These are phyloP conservation scores for Penicillium sp. DNA, from an alignment of 2,329 filamentous ascomycete species.

Conservation along the genomic window DNA sequence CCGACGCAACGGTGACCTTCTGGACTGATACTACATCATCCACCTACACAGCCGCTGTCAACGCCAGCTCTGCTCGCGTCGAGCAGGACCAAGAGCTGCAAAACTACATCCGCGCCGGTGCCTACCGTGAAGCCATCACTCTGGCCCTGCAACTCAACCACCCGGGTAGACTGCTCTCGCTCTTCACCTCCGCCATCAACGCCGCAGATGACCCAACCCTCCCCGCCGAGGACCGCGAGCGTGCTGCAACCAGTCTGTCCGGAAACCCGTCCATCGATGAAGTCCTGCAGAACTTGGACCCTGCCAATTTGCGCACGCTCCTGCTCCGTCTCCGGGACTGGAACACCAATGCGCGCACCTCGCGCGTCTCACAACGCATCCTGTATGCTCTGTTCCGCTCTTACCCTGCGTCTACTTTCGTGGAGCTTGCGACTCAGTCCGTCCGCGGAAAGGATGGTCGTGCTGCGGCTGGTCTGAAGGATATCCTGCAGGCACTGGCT, in stretches of 20 bases:
- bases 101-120: constrained; percentile 84
- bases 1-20: constrained; percentile 89
- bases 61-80: constrained; percentile 73
- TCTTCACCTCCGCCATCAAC: constrained; percentile 79
- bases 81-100: constrained; percentile 94
- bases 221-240: constrained; percentile 26
- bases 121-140: constrained; percentile 89
- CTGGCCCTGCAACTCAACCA: constrained; percentile 93
- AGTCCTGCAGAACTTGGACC: constrained; percentile 73
- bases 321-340: constrained; percentile 85
- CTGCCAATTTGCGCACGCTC: constrained; percentile 82
- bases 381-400: constrained; percentile 75
- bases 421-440: constrained; percentile 58
- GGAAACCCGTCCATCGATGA: constrained; percentile 67
- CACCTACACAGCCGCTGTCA: constrained; percentile 72
- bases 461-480: constrained; percentile 65
- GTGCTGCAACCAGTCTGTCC: constrained; percentile 39
- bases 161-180: constrained; percentile 76
- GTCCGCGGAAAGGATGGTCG: constrained; percentile 34
- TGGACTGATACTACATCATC: constrained; percentile 89
- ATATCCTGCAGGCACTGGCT: constrained; percentile 81
- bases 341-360: constrained; percentile 93
- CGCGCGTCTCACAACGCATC: constrained; percentile 80
- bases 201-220: constrained; percentile 62
- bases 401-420: constrained; percentile 76